Evolutionary conservation across 1,284 basidiomycete genomes (phyloP).

Genomic region (Tremellales sp.): DNA sequence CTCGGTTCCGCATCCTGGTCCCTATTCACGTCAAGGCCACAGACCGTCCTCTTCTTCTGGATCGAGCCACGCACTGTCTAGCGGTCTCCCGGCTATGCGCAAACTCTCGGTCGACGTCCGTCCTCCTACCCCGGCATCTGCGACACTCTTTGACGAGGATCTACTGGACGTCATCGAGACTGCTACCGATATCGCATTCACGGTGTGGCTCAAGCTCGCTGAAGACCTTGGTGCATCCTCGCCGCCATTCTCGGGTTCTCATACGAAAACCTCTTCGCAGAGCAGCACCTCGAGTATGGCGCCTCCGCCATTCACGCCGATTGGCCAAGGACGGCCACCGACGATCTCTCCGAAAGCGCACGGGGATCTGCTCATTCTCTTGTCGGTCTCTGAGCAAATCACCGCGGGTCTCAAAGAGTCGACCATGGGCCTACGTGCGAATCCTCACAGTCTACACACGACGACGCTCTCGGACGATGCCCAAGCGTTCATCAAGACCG

Average conservation of each 20-base stretch:
- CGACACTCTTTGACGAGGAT: slow-evolving; percentile 49
- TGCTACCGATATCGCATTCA: slow-evolving; percentile 50
- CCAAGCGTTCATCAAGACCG: slow-evolving; percentile 46
- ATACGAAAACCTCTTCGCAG: slow-evolving; percentile 19
- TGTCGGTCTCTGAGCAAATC: slow-evolving; percentile 42
- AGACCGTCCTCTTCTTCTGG: slow-evolving; percentile 34
- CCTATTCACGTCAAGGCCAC: slow-evolving; percentile 23
- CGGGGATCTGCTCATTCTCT: slow-evolving; percentile 38
- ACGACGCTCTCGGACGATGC: slow-evolving; percentile 36
- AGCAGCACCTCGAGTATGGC: slow-evolving; percentile 14
- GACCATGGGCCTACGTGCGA: slow-evolving; percentile 42
- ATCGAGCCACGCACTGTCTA: slow-evolving; percentile 25
- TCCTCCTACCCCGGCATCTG: slow-evolving; percentile 44
- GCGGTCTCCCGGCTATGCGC: slow-evolving; percentile 17
- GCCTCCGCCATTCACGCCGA: slow-evolving; percentile 5
- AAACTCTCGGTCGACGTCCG: slow-evolving; percentile 44
- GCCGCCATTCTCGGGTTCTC: slow-evolving; percentile 15
- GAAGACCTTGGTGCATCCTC: slow-evolving; percentile 47
- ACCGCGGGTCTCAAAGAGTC: slow-evolving; percentile 37
- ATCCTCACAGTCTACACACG: slow-evolving; percentile 26
- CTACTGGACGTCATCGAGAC: slow-evolving; percentile 51
- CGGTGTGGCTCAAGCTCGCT: slow-evolving; percentile 50
- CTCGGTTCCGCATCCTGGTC: slow-evolving; percentile 17
- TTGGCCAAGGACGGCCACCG: slow-evolving; percentile 16
- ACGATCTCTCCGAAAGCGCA: slow-evolving; percentile 34